Evolutionary conservation across 2,329 filamentous ascomycete species (phyloP).

Genomic region (Penicillium sp.): DNA sequence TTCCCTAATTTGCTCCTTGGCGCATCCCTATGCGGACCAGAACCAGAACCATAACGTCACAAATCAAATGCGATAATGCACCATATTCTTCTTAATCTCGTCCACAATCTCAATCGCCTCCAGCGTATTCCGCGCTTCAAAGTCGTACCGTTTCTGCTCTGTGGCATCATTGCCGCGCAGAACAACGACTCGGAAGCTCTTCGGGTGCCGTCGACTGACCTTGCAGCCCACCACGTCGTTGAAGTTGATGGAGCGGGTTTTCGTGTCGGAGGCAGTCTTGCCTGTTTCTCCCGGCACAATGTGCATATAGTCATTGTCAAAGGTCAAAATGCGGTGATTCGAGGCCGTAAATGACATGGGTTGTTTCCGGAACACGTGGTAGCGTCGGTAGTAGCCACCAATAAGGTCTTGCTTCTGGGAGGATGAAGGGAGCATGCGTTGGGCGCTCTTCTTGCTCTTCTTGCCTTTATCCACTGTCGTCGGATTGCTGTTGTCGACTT

Average conservation of each 20-base stretch:
- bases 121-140: constrained; percentile 54
- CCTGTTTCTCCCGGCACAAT: constrained; percentile 55
- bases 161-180: constrained; percentile 57
- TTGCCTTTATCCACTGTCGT: constrained; percentile 30
- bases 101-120: constrained; percentile 60
- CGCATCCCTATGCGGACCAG: not conserved
- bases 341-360: constrained; percentile 60
- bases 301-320: constrained; percentile 63
- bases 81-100: constrained; percentile 58
- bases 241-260: constrained; percentile 60
- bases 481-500: constrained; percentile 43
- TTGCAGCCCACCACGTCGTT: constrained; percentile 61
- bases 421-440: constrained; percentile 43
- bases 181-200: constrained; percentile 59
- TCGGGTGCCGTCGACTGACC: constrained; percentile 59
- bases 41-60: too few relatives aligned
- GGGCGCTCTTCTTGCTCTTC: constrained; percentile 39
- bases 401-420: constrained; percentile 46
- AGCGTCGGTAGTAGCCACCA: constrained; percentile 55
- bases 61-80: constrained; percentile 37
- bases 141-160: constrained; percentile 63
- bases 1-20: not conserved
- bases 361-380: constrained; percentile 60
- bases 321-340: constrained; percentile 56
- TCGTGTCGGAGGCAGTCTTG: constrained; percentile 51